These are phyloP conservation scores for Fusarium compactum DNA, from an alignment of 2,329 filamentous ascomycete genomes.

Conservation along the genomic window DNA sequence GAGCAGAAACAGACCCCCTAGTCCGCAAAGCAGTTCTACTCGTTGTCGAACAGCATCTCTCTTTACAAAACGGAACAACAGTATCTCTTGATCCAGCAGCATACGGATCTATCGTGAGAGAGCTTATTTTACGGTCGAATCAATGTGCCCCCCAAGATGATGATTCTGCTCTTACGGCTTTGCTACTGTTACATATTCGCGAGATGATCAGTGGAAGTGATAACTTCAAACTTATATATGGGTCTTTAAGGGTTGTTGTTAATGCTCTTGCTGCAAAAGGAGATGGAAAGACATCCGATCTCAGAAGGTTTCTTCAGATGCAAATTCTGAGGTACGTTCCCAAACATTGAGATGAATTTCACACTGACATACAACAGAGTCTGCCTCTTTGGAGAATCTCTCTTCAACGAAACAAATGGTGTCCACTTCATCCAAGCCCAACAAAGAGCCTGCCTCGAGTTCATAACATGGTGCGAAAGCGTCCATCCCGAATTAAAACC, in stretches of 20 bases:
- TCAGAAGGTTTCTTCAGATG: slow-evolving; percentile 39
- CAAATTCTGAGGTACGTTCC: slow-evolving; percentile 30
- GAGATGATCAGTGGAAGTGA: slow-evolving; percentile 44
- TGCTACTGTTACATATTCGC: slow-evolving; percentile 36
- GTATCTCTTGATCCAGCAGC: slow-evolving; percentile 27
- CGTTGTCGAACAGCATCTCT: slow-evolving; percentile 39
- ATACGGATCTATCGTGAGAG: slow-evolving; percentile 27
- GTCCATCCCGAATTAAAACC: slow-evolving; percentile 39
- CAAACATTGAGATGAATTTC: accelerated
- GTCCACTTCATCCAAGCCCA: slow-evolving; percentile 41
- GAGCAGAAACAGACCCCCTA: slow-evolving; percentile 34
- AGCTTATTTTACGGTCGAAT: slow-evolving; percentile 35
- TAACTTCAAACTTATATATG: slow-evolving; percentile 40
- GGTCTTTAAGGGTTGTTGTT: slow-evolving; percentile 30
- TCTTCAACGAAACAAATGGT: slow-evolving; percentile 38
- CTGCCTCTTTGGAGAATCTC: slow-evolving; percentile 40
- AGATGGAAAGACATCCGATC: slow-evolving; percentile 13
- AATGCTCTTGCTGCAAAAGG: slow-evolving; percentile 25
- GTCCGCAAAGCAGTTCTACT: slow-evolving; percentile 40
- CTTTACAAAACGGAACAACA: slow-evolving; percentile 21
- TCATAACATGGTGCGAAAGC: slow-evolving; percentile 38
- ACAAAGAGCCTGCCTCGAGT: slow-evolving; percentile 36
- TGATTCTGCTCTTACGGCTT: slow-evolving; percentile 38
- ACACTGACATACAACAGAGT: slow-evolving; percentile 5
- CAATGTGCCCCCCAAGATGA: slow-evolving; percentile 39